Evolutionary conservation across 176 grass and related monocot species (phyloP).

Genomic region (Raddia guianensis): DNA sequence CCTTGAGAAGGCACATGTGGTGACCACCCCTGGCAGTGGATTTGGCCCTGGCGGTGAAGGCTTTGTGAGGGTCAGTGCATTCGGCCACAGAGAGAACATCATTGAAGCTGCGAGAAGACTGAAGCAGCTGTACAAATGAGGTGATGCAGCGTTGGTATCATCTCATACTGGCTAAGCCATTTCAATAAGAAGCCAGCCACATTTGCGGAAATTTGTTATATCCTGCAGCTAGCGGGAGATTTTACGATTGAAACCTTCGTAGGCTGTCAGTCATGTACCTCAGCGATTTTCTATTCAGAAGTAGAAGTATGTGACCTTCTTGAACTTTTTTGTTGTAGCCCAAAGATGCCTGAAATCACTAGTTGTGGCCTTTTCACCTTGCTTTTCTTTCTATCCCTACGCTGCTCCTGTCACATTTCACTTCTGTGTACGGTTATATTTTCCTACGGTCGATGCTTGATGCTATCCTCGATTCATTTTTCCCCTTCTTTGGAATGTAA

Average conservation of each 20-base stretch:
- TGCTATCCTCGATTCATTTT: background rate
- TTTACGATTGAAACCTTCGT: background rate
- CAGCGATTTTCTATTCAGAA: conserved; percentile 2
- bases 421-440: too few relatives aligned
- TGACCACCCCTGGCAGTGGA: conserved; percentile 89
- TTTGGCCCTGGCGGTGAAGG: conserved; percentile 88
- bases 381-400: background rate
- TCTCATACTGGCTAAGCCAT: background rate
- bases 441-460: too few relatives aligned
- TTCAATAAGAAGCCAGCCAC: conserved; percentile 33
- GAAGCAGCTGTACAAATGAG: conserved; percentile 64
- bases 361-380: background rate
- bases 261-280: conserved; percentile 12
- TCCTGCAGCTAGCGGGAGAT: background rate
- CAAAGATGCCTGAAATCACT: background rate
- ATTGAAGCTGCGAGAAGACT: conserved; percentile 65
- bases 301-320: conserved; percentile 3
- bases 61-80: conserved; percentile 87
- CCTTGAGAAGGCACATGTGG: conserved; percentile 79
- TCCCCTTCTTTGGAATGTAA: background rate
- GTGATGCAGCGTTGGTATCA: background rate
- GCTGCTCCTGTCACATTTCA: background rate
- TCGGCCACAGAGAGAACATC: conserved; percentile 77
- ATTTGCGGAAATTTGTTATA: background rate
- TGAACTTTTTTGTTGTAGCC: conserved; percentile 21